Percentiles rank a stretch among this genome's conserved stretches.
Evolutionary conservation across 257 asterid genomes (phyloP).

Genomic region (Forsythia suspensa): DNA sequence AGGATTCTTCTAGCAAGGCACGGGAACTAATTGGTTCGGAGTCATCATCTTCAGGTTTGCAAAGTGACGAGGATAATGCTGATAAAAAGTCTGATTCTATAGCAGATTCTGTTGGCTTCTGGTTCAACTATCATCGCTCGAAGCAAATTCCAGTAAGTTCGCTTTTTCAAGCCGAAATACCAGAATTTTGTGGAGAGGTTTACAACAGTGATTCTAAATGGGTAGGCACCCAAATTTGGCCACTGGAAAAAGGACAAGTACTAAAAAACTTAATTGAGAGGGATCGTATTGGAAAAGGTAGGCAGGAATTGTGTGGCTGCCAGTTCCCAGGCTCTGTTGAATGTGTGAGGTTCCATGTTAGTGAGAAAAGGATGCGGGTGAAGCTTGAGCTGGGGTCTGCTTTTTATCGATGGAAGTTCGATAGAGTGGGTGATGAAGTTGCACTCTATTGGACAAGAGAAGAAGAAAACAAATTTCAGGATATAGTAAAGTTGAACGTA

Average conservation of each 20-base stretch:
- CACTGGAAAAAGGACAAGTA: slow-evolving; percentile 34
- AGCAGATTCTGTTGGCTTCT: slow-evolving; percentile 33
- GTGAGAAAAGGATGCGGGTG: slow-evolving; percentile 44
- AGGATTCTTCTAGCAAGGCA: slow-evolving; percentile 46
- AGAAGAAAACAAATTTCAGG: slow-evolving; percentile 46
- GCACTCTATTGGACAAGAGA: slow-evolving; percentile 49
- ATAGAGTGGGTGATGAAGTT: slow-evolving; percentile 59
- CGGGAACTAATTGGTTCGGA: slow-evolving; percentile 12
- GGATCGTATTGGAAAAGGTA: slow-evolving; percentile 69
- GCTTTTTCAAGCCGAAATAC: slow-evolving; percentile 49
- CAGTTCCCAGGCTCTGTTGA: slow-evolving; percentile 43
- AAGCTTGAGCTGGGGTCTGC: slow-evolving; percentile 61
- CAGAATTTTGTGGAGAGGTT: slow-evolving; percentile 31
- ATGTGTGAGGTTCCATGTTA: slow-evolving; percentile 56
- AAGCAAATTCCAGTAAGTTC: slow-evolving; percentile 45
- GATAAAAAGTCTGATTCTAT: slow-evolving; percentile 28
- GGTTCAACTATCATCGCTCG: slow-evolving; percentile 25
- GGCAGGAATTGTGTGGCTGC: slow-evolving; percentile 66
- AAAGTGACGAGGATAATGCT: slow-evolving; percentile 25
- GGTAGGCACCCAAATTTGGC: slow-evolving; percentile 66
- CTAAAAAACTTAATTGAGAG: slow-evolving; percentile 43
- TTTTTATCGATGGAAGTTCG: slow-evolving; percentile 49
- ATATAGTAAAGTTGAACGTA: slow-evolving; percentile 40
- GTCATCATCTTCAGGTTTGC: slow-evolving; percentile 42
- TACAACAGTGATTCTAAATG: slow-evolving; percentile 60